Percentiles rank a stretch among this genome's conserved stretches.
These are phyloP conservation scores for Aspergillus sclerotiicarbonarius DNA, from an alignment of 495 filamentous ascomycete genomes.

Conservation along the genomic window DNA sequence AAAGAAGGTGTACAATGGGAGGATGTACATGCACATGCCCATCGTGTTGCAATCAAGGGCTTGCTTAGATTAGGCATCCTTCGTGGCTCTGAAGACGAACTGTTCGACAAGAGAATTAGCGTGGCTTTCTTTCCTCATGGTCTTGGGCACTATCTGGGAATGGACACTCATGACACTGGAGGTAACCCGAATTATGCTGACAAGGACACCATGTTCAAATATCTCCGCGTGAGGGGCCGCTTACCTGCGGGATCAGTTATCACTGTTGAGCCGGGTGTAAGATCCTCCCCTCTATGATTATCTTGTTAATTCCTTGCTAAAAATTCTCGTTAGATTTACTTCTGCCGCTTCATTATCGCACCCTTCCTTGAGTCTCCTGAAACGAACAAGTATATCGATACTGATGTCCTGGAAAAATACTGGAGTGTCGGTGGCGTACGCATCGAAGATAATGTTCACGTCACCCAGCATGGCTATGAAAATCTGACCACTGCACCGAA, in stretches of 20 bases:
- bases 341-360: conserved; percentile 88
- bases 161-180: conserved; percentile 94
- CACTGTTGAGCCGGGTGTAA: conserved; percentile 85
- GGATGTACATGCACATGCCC: conserved; percentile 73
- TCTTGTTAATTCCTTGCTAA: conserved; percentile 10
- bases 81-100: conserved; percentile 62
- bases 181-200: conserved; percentile 85
- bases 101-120: conserved; percentile 70
- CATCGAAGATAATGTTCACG: conserved; percentile 72
- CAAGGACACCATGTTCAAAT: conserved; percentile 78
- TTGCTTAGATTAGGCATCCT: conserved; percentile 74
- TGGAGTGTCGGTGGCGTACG: conserved; percentile 88
- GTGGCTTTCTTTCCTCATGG: conserved; percentile 92
- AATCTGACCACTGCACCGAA: conserved; percentile 81
- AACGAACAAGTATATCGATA: conserved; percentile 70
- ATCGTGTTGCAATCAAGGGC: conserved; percentile 78
- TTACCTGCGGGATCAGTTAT: conserved; percentile 76
- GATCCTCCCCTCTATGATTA: conserved; percentile 22
- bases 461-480: conserved; percentile 72
- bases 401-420: conserved; percentile 70
- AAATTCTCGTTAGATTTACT: conserved; percentile 67
- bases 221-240: conserved; percentile 75
- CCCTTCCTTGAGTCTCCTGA: conserved; percentile 71
- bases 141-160: conserved; percentile 85
- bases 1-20: conserved; percentile 84